phyloP scores from a whole-genome alignment of 2,329 filamentous ascomycete species.

The Alternaria sp. region DNA sequence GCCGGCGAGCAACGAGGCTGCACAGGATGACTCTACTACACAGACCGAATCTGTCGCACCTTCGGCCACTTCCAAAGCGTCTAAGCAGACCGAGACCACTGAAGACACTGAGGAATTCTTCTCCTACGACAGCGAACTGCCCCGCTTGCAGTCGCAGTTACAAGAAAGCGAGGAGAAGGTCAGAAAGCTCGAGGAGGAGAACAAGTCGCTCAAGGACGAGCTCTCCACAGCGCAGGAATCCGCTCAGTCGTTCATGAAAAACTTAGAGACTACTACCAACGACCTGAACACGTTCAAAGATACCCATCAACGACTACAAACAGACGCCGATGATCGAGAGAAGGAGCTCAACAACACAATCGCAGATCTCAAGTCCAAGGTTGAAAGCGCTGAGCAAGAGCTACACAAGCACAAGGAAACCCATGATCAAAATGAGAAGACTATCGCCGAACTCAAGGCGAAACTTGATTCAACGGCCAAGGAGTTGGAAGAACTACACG shows the following conservation, averaged over 20 bases:
- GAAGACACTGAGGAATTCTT: constrained; percentile 78
- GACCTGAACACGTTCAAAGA: constrained; percentile 68
- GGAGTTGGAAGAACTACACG: constrained; percentile 59
- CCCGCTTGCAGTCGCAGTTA: constrained; percentile 78
- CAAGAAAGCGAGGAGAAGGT: constrained; percentile 75
- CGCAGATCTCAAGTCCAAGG: constrained; percentile 40
- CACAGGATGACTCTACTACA: constrained; percentile 41
- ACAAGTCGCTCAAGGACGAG: constrained; percentile 73
- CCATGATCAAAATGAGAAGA: constrained; percentile 55
- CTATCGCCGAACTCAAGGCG: constrained; percentile 46
- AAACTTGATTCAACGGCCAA: constrained; percentile 53
- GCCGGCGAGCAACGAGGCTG: constrained; percentile 21
- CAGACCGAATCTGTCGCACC: constrained; percentile 38
- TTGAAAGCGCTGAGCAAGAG: constrained; percentile 55
- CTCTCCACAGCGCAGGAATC: constrained; percentile 76
- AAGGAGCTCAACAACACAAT: constrained; percentile 42
- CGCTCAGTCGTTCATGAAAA: constrained; percentile 58
- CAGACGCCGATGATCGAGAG: constrained; percentile 43
- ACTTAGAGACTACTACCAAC: constrained; percentile 71
- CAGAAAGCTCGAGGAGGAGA: constrained; percentile 72
- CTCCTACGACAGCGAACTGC: constrained; percentile 88
- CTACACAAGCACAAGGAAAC: constrained; percentile 55
- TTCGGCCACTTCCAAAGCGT: constrained; percentile 38
- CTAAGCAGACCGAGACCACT: constrained; percentile 37
- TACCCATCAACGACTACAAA: constrained; percentile 56